These are phyloP conservation scores for Kwoniella pini DNA, from an alignment of 768 basidiomycete species.

Conservation along the genomic window DNA sequence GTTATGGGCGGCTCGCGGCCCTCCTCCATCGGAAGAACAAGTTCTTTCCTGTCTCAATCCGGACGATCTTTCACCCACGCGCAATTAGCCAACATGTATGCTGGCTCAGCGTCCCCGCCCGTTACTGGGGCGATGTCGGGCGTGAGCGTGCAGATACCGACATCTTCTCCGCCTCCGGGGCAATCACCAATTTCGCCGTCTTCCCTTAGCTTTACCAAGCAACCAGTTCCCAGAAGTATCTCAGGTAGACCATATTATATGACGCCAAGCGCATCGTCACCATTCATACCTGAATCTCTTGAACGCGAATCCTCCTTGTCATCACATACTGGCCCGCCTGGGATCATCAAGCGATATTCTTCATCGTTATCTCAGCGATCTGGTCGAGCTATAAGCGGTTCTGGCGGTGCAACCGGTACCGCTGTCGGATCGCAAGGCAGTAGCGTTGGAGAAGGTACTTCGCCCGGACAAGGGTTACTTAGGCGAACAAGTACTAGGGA, in stretches of 20 bases:
- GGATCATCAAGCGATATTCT: slow-evolving; percentile 49
- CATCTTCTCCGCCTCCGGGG: slow-evolving; percentile 23
- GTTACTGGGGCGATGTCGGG: slow-evolving; percentile 32
- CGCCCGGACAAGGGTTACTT: slow-evolving; percentile 24
- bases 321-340: slow-evolving; percentile 25
- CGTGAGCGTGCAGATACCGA: slow-evolving; percentile 9
- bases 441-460: slow-evolving; percentile 36
- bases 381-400: slow-evolving; percentile 13
- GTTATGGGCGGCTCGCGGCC: slow-evolving; percentile 21
- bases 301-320: slow-evolving; percentile 27
- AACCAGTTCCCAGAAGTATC: slow-evolving; percentile 36
- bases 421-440: slow-evolving; percentile 35
- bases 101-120: slow-evolving; percentile 33
- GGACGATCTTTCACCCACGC: slow-evolving; percentile 53
- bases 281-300: slow-evolving; percentile 42
- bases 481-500: slow-evolving; percentile 38
- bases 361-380: slow-evolving; percentile 43
- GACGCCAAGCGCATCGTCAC: slow-evolving; percentile 32
- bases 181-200: slow-evolving; percentile 39
- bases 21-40: slow-evolving; percentile 44
- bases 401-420: slow-evolving; percentile 5
- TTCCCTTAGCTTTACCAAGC: slow-evolving; percentile 38
- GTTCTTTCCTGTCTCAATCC: slow-evolving; percentile 53
- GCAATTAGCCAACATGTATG: slow-evolving; percentile 40
- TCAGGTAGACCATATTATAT: slow-evolving; percentile 34